Evolutionary conservation across 345 rosid genomes (phyloP).

Genomic region (Geranium brycei): DNA sequence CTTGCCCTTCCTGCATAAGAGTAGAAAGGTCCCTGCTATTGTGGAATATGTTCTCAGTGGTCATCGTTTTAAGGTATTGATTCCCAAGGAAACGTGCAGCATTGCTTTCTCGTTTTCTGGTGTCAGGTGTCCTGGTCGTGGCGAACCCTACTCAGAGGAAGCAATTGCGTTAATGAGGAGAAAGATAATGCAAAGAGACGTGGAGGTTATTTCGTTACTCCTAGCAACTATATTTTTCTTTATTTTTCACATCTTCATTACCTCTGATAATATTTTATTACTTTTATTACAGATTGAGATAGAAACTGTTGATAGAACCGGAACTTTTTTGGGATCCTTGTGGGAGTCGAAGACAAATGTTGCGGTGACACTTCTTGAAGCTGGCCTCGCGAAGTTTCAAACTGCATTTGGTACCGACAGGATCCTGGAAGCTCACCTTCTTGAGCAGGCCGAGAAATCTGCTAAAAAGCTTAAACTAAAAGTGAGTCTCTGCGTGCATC

Average conservation of each 20-base stretch:
- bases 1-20: slow-evolving; percentile 68
- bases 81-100: slow-evolving; percentile 90
- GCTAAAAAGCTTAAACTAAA: slow-evolving; percentile 82
- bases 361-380: slow-evolving; percentile 65
- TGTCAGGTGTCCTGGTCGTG: slow-evolving; percentile 94
- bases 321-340: slow-evolving; percentile 90
- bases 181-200: slow-evolving; percentile 8
- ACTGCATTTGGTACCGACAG: slow-evolving; percentile 62
- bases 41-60: slow-evolving; percentile 97
- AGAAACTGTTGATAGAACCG: slow-evolving; percentile 88
- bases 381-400: slow-evolving; percentile 89
- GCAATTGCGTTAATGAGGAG: slow-evolving; percentile 90
- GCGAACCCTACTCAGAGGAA: slow-evolving; percentile 81
- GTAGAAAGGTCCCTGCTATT: slow-evolving; percentile 62
- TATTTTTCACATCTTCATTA: background rate
- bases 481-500: slow-evolving; percentile 19
- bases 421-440: slow-evolving; percentile 30
- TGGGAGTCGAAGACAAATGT: slow-evolving; percentile 79
- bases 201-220: slow-evolving; percentile 23
- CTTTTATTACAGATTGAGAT: slow-evolving; percentile 56
- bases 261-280: background rate
- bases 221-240: too few relatives aligned
- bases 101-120: slow-evolving; percentile 97
- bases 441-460: slow-evolving; percentile 71
- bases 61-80: slow-evolving; percentile 85